Evolutionary conservation across 192 early-diverging fungal genomes (phyloP).

Genomic region (Coemansia sp.): DNA sequence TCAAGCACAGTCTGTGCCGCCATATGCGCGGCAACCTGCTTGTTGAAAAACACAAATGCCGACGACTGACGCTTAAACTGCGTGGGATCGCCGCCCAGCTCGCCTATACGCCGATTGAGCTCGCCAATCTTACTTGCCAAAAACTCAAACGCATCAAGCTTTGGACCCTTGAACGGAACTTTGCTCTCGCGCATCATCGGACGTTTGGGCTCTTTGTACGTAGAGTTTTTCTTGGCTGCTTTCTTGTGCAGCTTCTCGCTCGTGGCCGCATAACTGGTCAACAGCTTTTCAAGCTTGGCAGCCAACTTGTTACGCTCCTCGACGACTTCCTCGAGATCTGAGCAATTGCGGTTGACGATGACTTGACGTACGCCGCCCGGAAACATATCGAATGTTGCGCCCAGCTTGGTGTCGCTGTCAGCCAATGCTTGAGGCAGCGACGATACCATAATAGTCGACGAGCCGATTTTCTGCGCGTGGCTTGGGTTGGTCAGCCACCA

Average conservation of each 20-base stretch:
- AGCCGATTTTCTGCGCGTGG: slow-evolving; percentile 56
- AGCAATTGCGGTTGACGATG: slow-evolving; percentile 68
- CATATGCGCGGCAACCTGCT: slow-evolving; percentile 79
- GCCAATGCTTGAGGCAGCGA: slow-evolving; percentile 67
- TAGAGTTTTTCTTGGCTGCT: slow-evolving; percentile 27
- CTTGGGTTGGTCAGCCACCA: slow-evolving; percentile 61
- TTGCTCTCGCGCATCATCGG: slow-evolving; percentile 57
- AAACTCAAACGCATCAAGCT: slow-evolving; percentile 64
- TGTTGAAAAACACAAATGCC: slow-evolving; percentile 87
- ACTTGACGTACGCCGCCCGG: slow-evolving; percentile 74
- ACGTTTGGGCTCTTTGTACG: slow-evolving; percentile 46
- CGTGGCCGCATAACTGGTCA: slow-evolving; percentile 58
- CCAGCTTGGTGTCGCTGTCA: slow-evolving; percentile 55
- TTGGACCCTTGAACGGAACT: slow-evolving; percentile 59
- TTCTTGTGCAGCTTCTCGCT: slow-evolving; percentile 52
- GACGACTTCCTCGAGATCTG: slow-evolving; percentile 57
- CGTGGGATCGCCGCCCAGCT: slow-evolving; percentile 37
- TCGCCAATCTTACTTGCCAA: slow-evolving; percentile 38
- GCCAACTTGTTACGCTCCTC: slow-evolving; percentile 60
- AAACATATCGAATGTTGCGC: slow-evolving; percentile 61
- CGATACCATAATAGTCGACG: slow-evolving; percentile 73
- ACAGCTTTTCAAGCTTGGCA: slow-evolving; percentile 56
- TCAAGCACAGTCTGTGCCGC: slow-evolving; percentile 71
- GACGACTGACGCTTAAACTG: slow-evolving; percentile 60
- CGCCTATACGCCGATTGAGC: slow-evolving; percentile 51